phyloP scores from a whole-genome alignment of 2,329 filamentous ascomycete species.

The Thelonectria rubi region DNA sequence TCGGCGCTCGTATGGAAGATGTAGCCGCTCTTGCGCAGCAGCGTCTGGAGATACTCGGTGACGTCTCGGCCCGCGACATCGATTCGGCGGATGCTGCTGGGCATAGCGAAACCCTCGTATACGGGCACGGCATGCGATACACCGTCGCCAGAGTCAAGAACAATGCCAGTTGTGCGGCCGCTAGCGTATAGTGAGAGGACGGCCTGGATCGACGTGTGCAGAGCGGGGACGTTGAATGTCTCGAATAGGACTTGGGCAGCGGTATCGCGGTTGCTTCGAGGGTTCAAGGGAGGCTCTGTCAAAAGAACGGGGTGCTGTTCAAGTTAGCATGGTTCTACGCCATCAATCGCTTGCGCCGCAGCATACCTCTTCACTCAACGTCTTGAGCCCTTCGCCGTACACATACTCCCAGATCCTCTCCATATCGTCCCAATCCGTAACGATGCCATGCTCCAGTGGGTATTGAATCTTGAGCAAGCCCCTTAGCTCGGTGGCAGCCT shows the following conservation, averaged over 20 bases:
- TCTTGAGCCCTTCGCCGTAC: conserved; percentile 95
- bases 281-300: conserved; percentile 95
- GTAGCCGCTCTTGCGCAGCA: conserved; percentile 91
- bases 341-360: neutral
- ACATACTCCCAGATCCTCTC: conserved; percentile 99
- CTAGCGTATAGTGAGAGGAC: conserved; percentile 96
- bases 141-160: conserved; percentile 93
- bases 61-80: conserved; percentile 97
- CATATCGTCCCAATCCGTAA: conserved; percentile 99
- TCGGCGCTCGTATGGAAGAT: conserved; percentile 98
- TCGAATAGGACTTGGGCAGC: conserved; percentile 98
- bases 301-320: conserved; percentile 88
- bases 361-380: conserved; percentile 89
- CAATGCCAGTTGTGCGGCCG: conserved; percentile 93
- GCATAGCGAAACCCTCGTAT: conserved; percentile 97
- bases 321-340: conserved; percentile 29
- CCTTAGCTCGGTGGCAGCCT: conserved; percentile 85
- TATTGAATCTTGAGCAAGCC: conserved; percentile 96
- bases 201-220: conserved; percentile 97
- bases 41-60: conserved; percentile 90
- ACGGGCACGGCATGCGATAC: conserved; percentile 98
- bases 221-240: conserved; percentile 95
- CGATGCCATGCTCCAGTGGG: conserved; percentile 95
- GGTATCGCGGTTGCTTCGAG: conserved; percentile 92
- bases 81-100: conserved; percentile 92